phyloP scores from a whole-genome alignment of 2,329 filamentous ascomycete genomes.

The Aspergillus unguis region DNA sequence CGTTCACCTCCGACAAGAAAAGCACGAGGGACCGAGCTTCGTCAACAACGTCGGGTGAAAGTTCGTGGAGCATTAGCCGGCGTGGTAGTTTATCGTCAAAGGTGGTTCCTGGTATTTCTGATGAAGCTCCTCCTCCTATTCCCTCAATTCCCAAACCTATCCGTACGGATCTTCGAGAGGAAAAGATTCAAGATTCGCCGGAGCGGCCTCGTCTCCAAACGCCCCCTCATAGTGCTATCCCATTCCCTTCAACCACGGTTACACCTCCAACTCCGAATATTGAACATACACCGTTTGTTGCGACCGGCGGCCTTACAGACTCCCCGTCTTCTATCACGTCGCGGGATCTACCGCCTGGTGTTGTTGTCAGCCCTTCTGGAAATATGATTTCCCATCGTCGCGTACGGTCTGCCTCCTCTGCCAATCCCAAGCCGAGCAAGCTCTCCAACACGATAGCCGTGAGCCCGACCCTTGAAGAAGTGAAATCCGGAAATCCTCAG shows the following conservation, averaged over 20 bases:
- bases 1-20: constrained; percentile 60
- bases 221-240: constrained; percentile 30
- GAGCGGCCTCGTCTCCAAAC: constrained; percentile 29
- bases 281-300: constrained; percentile 32
- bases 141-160: constrained; percentile 26
- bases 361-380: constrained; percentile 61
- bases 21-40: constrained; percentile 47
- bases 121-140: constrained; percentile 32
- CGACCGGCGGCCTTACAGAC: constrained; percentile 31
- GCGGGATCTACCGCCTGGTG: constrained; percentile 37
- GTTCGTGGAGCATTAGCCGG: constrained; percentile 38
- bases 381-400: constrained; percentile 72
- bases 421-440: constrained; percentile 69
- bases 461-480: constrained; percentile 70
- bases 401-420: constrained; percentile 54
- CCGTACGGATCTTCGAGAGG: constrained; percentile 28
- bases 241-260: constrained; percentile 51
- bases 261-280: constrained; percentile 60
- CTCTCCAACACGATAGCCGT: constrained; percentile 73
- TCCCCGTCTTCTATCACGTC: constrained; percentile 38
- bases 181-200: constrained; percentile 22
- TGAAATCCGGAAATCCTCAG: constrained; percentile 42
- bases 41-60: constrained; percentile 40
- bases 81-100: constrained; percentile 36
- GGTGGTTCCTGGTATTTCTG: constrained; percentile 23